These are phyloP conservation scores for Tuber brumale DNA, from an alignment of 495 filamentous ascomycete genomes.

Conservation along the genomic window DNA sequence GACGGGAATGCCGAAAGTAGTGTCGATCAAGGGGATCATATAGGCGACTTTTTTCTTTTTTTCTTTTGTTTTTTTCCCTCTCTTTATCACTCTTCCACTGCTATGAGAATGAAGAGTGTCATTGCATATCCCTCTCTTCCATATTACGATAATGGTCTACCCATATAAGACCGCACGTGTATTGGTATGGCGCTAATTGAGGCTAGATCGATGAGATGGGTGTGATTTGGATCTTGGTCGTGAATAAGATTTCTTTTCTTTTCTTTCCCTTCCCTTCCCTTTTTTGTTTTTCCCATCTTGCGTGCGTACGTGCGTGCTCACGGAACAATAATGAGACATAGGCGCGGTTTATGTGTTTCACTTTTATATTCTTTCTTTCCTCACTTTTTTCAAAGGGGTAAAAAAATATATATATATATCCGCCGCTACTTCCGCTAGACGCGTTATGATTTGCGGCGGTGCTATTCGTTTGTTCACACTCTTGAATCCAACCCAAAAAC, in stretches of 20 bases:
- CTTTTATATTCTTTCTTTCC: neutral
- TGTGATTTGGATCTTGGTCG: neutral
- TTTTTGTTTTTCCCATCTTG: neutral
- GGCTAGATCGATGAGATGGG: neutral
- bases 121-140: neutral
- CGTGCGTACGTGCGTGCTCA: neutral
- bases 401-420: neutral
- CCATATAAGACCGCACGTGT: neutral
- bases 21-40: neutral
- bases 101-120: neutral
- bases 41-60: neutral
- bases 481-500: neutral
- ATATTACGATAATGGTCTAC: neutral
- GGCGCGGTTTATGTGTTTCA: neutral
- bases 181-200: neutral
- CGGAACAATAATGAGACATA: neutral
- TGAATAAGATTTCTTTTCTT: neutral
- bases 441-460: neutral
- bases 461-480: neutral
- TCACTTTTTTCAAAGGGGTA: neutral
- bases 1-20: slow-evolving; percentile 1
- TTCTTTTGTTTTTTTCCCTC: neutral
- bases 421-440: neutral
- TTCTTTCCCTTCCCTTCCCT: neutral
- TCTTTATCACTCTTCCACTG: neutral